Conservation (phyloP, 176 grass and related monocot genomes). For the Ensete ventricosum region DNA sequence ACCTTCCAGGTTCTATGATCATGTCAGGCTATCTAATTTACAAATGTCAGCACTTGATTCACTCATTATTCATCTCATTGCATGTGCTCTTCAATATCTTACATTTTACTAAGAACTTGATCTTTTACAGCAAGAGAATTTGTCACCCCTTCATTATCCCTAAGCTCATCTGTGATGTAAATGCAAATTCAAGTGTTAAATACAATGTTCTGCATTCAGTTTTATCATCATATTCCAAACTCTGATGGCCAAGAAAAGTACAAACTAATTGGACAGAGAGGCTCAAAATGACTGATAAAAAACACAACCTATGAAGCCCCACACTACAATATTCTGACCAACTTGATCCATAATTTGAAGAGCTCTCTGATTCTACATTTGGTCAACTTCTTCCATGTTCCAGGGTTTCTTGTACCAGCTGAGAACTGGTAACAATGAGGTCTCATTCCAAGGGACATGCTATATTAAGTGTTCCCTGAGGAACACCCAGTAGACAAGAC, state of each 20-base stretch:
- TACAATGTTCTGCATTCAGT: too few species aligned
- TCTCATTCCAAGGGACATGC: neutral
- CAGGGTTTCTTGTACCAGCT: too few species aligned
- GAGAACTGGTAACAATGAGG: neutral
- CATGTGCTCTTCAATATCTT: too few species aligned
- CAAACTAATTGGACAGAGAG: too few species aligned
- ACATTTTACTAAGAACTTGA: too few species aligned
- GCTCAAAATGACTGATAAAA: too few species aligned
- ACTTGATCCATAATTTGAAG: neutral
- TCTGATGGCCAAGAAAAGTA: too few species aligned
- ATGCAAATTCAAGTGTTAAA: too few species aligned
- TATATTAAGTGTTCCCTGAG: neutral
- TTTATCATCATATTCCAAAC: too few species aligned
- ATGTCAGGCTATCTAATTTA: neutral
- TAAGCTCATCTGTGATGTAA: neutral
- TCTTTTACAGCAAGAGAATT: too few species aligned
- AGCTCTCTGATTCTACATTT: neutral
- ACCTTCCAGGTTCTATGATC: neutral
- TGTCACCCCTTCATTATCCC: too few species aligned
- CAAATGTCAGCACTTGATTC: neutral
- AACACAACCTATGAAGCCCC: neutral
- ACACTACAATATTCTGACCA: neutral
- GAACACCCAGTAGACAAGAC: neutral
- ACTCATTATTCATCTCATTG: neutral
- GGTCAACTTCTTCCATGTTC: too few species aligned